Conservation (phyloP, 2,329 filamentous ascomycete species). For the Apiospora hydei region DNA sequence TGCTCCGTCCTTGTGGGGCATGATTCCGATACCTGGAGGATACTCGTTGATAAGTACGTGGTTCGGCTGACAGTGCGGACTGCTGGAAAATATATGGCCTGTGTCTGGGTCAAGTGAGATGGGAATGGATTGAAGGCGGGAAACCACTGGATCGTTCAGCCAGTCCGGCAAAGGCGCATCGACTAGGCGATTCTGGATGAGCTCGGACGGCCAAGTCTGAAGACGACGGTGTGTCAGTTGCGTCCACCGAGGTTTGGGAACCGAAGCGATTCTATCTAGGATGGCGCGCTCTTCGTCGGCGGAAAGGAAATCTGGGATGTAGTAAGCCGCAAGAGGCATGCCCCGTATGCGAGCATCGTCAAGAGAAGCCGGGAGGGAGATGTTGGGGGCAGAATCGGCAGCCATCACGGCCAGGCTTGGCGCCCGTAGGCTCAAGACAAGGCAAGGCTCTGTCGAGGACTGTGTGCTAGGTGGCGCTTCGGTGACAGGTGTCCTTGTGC, state of each 20-base stretch:
- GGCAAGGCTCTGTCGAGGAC: slow-evolving; percentile 2
- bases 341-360: slow-evolving; percentile 58
- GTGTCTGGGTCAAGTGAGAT: slow-evolving; percentile 40
- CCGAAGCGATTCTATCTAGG: slow-evolving; percentile 70
- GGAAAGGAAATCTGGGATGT: slow-evolving; percentile 86
- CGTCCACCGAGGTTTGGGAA: slow-evolving; percentile 83
- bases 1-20: slow-evolving; percentile 92
- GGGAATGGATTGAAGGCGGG: slow-evolving; percentile 62
- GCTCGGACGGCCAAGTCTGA: slow-evolving; percentile 87
- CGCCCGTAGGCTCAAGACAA: not conserved
- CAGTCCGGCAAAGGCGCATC: slow-evolving; percentile 77
- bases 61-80: slow-evolving; percentile 81
- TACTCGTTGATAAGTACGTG: slow-evolving; percentile 97
- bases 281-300: slow-evolving; percentile 75
- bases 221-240: slow-evolving; percentile 86
- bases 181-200: slow-evolving; percentile 80
- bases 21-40: slow-evolving; percentile 86
- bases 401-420: slow-evolving; percentile 13
- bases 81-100: slow-evolving; percentile 61
- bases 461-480: slow-evolving; percentile 19
- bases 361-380: slow-evolving; percentile 54
- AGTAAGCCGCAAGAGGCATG: slow-evolving; percentile 75
- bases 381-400: not conserved
- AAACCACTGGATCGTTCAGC: slow-evolving; percentile 74
- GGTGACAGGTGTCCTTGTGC: slow-evolving; percentile 17